A percentile compares a stretch with the other conserved stretches of the same genome.
Evolutionary conservation across 257 asterid genomes (phyloP).

Genomic region (Solanum tarijense): DNA sequence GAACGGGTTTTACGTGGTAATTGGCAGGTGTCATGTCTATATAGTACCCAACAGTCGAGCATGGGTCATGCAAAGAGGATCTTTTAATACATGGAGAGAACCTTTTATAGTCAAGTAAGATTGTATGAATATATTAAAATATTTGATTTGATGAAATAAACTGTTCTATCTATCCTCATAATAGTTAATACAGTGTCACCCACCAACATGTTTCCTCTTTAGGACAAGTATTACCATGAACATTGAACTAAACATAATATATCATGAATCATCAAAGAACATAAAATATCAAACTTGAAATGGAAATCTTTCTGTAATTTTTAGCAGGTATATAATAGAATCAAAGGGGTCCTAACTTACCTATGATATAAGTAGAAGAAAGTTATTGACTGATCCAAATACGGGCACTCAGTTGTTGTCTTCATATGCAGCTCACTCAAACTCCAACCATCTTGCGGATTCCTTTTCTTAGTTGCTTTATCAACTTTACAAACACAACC

Average conservation of each 20-base stretch:
- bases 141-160: neutral
- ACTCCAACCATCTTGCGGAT: constrained; percentile 74
- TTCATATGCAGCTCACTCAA: constrained; percentile 88
- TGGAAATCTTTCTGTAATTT: neutral
- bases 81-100: neutral
- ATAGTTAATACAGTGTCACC: neutral
- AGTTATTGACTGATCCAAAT: constrained; percentile 66
- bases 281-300: neutral
- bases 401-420: constrained; percentile 93
- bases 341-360: constrained; percentile 19
- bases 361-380: constrained; percentile 92
- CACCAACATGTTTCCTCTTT: neutral
- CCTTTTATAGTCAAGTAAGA: neutral
- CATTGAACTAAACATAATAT: neutral
- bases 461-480: constrained; percentile 59
- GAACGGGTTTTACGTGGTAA: neutral
- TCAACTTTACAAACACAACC: constrained; percentile 98
- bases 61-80: neutral
- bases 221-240: neutral
- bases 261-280: neutral
- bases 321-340: neutral
- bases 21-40: neutral
- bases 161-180: neutral
- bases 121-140: neutral
- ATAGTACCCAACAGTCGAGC: neutral